Percentiles rank a stretch among this genome's conserved stretches.
These are phyloP conservation scores for Aspergillus tubingensis DNA, from an alignment of 2,329 filamentous ascomycete species.

Conservation along the genomic window DNA sequence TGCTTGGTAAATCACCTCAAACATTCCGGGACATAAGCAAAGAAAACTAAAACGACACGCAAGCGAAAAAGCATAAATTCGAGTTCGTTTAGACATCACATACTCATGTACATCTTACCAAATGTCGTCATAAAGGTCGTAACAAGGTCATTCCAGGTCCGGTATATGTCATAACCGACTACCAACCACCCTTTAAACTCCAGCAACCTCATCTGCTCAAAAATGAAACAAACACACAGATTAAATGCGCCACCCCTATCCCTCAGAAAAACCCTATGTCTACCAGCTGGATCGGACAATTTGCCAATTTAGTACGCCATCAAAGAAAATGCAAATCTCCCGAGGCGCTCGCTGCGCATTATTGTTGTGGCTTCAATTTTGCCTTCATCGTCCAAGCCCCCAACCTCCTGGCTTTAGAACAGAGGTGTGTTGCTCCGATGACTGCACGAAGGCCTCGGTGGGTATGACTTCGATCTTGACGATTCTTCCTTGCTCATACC, in stretches of 20 bases:
- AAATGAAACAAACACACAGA: conserved; percentile 11
- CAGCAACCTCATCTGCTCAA: conserved; percentile 26
- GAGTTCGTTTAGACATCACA: conserved; percentile 38
- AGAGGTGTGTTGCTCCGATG: conserved; percentile 37
- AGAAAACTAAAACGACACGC: conserved; percentile 12
- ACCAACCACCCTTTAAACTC: conserved; percentile 29
- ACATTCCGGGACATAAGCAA: conserved; percentile 17
- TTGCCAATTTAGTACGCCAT: conserved; percentile 2
- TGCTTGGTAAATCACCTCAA: background rate
- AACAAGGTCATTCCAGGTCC: conserved; percentile 34
- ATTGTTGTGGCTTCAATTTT: background rate
- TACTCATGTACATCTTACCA: conserved; percentile 44
- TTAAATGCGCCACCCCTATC: background rate
- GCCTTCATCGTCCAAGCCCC: background rate
- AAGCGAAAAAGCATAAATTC: conserved; percentile 23
- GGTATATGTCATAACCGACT: conserved; percentile 29
- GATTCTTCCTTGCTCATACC: conserved; percentile 38
- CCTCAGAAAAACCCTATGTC: conserved; percentile 1
- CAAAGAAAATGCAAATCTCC: background rate
- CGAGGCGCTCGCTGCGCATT: background rate
- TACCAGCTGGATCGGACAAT: background rate
- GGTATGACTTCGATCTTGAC: conserved; percentile 31
- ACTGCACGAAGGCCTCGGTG: conserved; percentile 34
- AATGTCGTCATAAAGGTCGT: conserved; percentile 41
- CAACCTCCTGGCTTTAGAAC: conserved; percentile 27